phyloP scores from a whole-genome alignment of 257 asterid genomes.

The Solanum habrochaites region DNA sequence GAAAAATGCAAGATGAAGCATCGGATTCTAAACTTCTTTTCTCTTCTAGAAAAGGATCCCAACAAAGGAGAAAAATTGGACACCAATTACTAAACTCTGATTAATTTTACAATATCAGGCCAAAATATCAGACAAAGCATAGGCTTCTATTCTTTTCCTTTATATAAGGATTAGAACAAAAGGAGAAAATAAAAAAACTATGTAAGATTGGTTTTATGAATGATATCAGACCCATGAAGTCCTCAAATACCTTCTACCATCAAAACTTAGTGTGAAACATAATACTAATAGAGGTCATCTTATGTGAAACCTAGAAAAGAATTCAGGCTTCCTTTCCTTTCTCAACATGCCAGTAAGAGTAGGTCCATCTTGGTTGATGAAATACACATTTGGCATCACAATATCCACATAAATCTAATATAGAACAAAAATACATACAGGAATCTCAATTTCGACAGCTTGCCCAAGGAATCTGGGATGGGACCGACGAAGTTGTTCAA shows the following conservation, averaged over 20 bases:
- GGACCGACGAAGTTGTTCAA: conserved; percentile 81
- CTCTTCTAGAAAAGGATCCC: background rate
- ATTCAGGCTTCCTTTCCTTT: background rate
- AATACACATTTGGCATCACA: background rate
- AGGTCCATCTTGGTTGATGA: background rate
- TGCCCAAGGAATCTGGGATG: conserved; percentile 84
- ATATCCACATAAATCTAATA: background rate
- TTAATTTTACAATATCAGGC: background rate
- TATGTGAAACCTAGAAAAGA: background rate
- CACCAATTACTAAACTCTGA: background rate
- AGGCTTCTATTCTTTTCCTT: background rate
- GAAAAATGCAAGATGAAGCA: background rate
- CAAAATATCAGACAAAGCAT: background rate
- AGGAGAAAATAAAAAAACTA: background rate
- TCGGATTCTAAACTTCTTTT: background rate
- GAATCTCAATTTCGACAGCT: conserved; percentile 74
- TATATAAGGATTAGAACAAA: background rate
- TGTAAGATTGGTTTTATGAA: background rate
- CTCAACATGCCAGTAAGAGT: background rate
- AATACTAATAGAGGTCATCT: background rate
- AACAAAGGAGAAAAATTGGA: background rate
- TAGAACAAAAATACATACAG: conserved; percentile 53
- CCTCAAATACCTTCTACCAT: background rate
- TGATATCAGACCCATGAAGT: background rate
- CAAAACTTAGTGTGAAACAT: background rate